phyloP scores from a whole-genome alignment of 2,329 filamentous ascomycete genomes.

The Diaporthe amygdali region DNA sequence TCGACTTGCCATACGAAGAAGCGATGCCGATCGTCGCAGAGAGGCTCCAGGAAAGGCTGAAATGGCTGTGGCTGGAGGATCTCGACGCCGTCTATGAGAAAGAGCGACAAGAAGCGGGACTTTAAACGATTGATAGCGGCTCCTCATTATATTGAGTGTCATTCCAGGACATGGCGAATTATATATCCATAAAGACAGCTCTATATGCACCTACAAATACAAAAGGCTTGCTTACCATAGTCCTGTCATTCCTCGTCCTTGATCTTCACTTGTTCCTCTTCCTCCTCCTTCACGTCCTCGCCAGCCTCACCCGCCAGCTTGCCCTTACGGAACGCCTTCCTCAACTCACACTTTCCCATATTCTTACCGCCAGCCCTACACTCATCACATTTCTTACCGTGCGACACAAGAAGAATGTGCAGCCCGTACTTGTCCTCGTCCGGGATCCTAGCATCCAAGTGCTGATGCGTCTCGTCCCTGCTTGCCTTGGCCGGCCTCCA shows the following conservation, averaged over 20 bases:
- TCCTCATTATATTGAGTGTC: background rate
- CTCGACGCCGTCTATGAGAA: constrained; percentile 32
- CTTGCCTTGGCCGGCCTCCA: constrained; percentile 49
- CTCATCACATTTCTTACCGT: constrained; percentile 50
- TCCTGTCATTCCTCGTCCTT: constrained; percentile 1
- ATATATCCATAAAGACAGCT: background rate
- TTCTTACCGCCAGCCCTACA: constrained; percentile 50
- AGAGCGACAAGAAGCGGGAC: background rate
- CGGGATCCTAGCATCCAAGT: constrained; percentile 53
- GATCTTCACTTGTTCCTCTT: constrained; percentile 18
- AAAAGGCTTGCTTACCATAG: background rate
- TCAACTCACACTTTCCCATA: constrained; percentile 44
- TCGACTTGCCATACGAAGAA: constrained; percentile 40
- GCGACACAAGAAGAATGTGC: constrained; percentile 54
- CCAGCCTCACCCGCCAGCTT: constrained; percentile 30
- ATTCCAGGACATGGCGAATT: background rate
- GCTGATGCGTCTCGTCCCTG: constrained; percentile 53
- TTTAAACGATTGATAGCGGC: background rate
- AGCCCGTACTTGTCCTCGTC: constrained; percentile 55
- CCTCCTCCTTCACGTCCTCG: constrained; percentile 15
- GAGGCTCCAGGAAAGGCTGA: constrained; percentile 34
- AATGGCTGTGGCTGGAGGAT: constrained; percentile 39
- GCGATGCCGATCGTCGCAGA: constrained; percentile 38
- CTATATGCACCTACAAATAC: background rate
- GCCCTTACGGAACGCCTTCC: constrained; percentile 42